Conservation (phyloP, 345 rosid genomes). For the Lagerstroemia speciosa region DNA sequence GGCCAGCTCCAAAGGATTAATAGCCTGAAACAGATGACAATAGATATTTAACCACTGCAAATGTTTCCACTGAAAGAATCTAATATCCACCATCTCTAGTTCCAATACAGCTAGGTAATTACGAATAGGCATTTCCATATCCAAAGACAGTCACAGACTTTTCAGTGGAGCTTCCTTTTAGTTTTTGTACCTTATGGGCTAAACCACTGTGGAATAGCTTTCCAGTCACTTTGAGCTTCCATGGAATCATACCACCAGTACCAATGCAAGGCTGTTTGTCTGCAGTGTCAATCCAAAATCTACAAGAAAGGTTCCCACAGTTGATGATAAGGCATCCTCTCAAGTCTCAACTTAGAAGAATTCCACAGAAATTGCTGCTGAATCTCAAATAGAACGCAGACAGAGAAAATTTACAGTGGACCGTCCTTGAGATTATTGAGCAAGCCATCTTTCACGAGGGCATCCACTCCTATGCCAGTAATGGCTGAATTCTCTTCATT, state of each 20-base stretch:
- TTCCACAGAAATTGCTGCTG: neutral
- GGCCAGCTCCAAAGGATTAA: constrained; percentile 78
- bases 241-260: constrained; percentile 96
- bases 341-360: neutral
- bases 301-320: constrained; percentile 12
- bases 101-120: neutral
- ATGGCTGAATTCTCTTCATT: constrained; percentile 85
- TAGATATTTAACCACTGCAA: neutral
- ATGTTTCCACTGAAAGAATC: neutral
- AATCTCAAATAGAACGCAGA: neutral
- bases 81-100: neutral
- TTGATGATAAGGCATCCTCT: neutral
- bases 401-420: constrained; percentile 38
- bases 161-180: constrained; percentile 1
- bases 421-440: constrained; percentile 86
- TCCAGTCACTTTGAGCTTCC: constrained; percentile 88
- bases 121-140: neutral
- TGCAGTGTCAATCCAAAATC: constrained; percentile 97
- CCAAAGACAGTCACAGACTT: neutral
- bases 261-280: constrained; percentile 99
- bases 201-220: constrained; percentile 96
- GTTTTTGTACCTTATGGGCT: constrained; percentile 63
- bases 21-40: constrained; percentile 45
- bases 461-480: constrained; percentile 87
- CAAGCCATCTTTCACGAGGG: constrained; percentile 63